These are phyloP conservation scores for Vigna trinervia DNA, from an alignment of 306 rosid species.

Conservation along the genomic window DNA sequence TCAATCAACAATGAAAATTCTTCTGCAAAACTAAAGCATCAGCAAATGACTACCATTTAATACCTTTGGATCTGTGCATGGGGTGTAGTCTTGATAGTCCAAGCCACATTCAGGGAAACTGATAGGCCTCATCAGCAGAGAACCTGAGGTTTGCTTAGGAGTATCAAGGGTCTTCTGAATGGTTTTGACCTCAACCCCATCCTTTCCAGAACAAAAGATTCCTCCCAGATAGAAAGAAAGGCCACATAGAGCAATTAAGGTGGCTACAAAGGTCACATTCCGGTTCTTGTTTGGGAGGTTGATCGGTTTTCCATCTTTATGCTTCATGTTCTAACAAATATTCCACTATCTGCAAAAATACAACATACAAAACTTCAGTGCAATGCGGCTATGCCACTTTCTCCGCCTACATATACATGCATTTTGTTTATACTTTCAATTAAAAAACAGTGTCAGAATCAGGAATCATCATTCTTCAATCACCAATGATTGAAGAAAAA, in stretches of 20 bases:
- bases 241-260: conserved; percentile 69
- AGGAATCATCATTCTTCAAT: conserved; percentile 17
- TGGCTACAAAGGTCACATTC: conserved; percentile 58
- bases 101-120: conserved; percentile 69
- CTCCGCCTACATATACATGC: neutral
- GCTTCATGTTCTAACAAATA: conserved; percentile 66
- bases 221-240: conserved; percentile 92
- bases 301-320: conserved; percentile 88
- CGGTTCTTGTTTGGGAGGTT: conserved; percentile 58
- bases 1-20: conserved; percentile 36
- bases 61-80: conserved; percentile 99
- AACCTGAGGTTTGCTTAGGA: conserved; percentile 52
- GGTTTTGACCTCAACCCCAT: conserved; percentile 39
- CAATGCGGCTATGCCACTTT: conserved; percentile 26
- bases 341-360: conserved; percentile 59
- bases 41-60: conserved; percentile 22
- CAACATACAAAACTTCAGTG: conserved; percentile 8
- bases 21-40: conserved; percentile 21
- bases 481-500: conserved; percentile 17
- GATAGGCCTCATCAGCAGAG: conserved; percentile 62
- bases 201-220: conserved; percentile 63
- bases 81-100: conserved; percentile 90
- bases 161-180: conserved; percentile 51
- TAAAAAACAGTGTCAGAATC: neutral
- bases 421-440: neutral